These are phyloP conservation scores for Nakazawaea ernobii DNA, from an alignment of 805 yeast genomes.

Conservation along the genomic window DNA sequence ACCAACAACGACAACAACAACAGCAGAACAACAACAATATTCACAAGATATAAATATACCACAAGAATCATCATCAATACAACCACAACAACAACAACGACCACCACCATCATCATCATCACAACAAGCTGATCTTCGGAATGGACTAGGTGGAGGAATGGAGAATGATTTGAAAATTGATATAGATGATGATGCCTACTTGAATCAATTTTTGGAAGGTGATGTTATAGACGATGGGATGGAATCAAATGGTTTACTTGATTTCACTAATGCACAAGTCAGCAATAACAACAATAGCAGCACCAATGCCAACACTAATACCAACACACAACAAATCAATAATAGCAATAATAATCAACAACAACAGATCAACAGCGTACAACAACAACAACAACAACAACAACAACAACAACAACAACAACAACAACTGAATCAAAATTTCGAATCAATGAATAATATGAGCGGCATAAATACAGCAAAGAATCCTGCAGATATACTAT, in stretches of 20 bases:
- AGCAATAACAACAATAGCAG: too few species aligned
- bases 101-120: background rate
- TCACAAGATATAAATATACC: background rate
- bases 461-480: slow-evolving; percentile 88
- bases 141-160: background rate
- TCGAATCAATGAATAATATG: slow-evolving; percentile 30
- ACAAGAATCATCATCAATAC: background rate
- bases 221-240: slow-evolving; percentile 1
- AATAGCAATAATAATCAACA: background rate
- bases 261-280: slow-evolving; percentile 2
- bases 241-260: slow-evolving; percentile 1
- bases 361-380: background rate
- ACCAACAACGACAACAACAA: background rate
- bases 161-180: slow-evolving; percentile 5
- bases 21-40: background rate
- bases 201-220: slow-evolving; percentile 10
- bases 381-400: too few species aligned
- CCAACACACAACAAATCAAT: too few species aligned
- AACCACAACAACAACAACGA: background rate
- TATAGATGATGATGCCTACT: slow-evolving; percentile 8
- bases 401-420: too few species aligned
- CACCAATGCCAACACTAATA: background rate
- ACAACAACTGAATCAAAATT: too few species aligned
- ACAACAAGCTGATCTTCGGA: too few species aligned
- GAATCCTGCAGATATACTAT: slow-evolving; percentile 93